Evolutionary conservation across 1,139 yeast species (phyloP).

Genomic region (Saccharomyces hybrid): DNA sequence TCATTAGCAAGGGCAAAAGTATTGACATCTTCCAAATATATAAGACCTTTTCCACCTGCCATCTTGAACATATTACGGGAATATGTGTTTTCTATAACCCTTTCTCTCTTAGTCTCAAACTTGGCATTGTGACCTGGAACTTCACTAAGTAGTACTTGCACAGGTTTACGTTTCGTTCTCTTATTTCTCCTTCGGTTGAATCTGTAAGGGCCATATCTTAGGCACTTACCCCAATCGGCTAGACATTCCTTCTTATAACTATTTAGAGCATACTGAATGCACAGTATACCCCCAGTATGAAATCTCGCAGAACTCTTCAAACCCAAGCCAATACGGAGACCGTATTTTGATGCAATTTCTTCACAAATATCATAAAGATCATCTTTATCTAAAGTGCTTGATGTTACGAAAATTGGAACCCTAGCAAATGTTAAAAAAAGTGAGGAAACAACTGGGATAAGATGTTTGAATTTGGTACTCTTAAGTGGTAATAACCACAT

Average conservation of each 20-base stretch:
- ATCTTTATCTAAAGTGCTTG: conserved; percentile 24
- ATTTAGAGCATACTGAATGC: conserved; percentile 14
- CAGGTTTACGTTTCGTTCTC: conserved; percentile 18
- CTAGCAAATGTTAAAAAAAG: conserved; percentile 20
- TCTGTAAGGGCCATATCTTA: conserved; percentile 15
- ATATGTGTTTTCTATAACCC: conserved; percentile 17
- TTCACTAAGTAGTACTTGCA: conserved; percentile 14
- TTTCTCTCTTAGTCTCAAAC: conserved; percentile 16
- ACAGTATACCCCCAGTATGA: conserved; percentile 19
- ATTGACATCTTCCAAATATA: conserved; percentile 22
- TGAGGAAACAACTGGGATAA: conserved; percentile 15
- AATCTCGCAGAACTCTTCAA: conserved; percentile 16
- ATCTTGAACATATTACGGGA: conserved; percentile 19
- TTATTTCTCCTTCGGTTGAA: conserved; percentile 16
- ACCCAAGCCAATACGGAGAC: conserved; percentile 26
- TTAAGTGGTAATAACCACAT: conserved; percentile 27
- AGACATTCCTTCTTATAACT: conserved; percentile 19
- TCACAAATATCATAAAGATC: conserved; percentile 27
- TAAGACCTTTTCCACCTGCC: conserved; percentile 13
- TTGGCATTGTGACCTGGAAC: conserved; percentile 11
- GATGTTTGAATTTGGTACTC: conserved; percentile 18
- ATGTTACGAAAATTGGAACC: conserved; percentile 27
- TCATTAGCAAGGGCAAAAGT: conserved; percentile 4
- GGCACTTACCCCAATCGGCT: conserved; percentile 24
- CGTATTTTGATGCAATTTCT: conserved; percentile 18